phyloP scores from a whole-genome alignment of 2,329 filamentous ascomycete genomes.

The Pyrenochaeta sp. region DNA sequence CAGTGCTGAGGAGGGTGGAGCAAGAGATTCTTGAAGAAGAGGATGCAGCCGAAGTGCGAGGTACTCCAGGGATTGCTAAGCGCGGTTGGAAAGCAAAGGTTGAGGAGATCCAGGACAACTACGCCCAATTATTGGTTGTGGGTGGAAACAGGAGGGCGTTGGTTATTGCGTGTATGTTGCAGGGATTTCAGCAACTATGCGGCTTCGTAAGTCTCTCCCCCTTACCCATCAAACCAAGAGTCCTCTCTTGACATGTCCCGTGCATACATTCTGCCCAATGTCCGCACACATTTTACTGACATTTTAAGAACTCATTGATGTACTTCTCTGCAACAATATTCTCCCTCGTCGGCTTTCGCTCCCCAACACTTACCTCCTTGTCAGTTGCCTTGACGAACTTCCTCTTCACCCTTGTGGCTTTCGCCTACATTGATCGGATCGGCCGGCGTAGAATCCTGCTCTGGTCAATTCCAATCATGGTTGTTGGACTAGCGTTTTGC shows the following conservation, averaged over 20 bases:
- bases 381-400: constrained; percentile 58
- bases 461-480: constrained; percentile 85
- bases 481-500: constrained; percentile 73
- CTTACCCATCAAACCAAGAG: background rate
- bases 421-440: constrained; percentile 55
- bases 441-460: constrained; percentile 71
- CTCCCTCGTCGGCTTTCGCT: constrained; percentile 55
- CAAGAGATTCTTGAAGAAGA: constrained; percentile 76
- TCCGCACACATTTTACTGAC: background rate
- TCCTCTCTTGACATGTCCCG: too few relatives aligned
- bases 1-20: constrained; percentile 74
- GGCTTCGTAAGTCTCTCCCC: constrained; percentile 55
- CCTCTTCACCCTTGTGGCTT: constrained; percentile 56
- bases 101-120: constrained; percentile 62
- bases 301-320: constrained; percentile 54
- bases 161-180: constrained; percentile 84
- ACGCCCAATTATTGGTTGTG: constrained; percentile 56
- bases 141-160: constrained; percentile 74
- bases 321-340: constrained; percentile 61
- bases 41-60: constrained; percentile 55
- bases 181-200: constrained; percentile 87
- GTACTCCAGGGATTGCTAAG: constrained; percentile 43
- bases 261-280: too few relatives aligned
- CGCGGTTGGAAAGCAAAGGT: constrained; percentile 44
- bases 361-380: constrained; percentile 56